Conservation (phyloP, 305 asterid species). For the Ilex paraguariensis region DNA sequence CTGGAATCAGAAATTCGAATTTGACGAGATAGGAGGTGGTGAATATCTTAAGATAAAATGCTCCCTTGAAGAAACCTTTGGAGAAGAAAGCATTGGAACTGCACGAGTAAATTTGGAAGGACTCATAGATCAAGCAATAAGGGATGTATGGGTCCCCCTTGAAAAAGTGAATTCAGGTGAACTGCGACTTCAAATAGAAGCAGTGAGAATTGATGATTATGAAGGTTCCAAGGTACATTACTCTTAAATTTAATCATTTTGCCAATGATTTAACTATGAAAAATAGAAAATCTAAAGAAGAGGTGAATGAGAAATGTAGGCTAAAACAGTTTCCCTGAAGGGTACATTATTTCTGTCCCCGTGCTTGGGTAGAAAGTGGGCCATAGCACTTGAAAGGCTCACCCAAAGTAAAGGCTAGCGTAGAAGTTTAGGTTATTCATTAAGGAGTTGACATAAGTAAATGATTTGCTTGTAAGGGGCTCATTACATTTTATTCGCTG, state of each 20-base stretch:
- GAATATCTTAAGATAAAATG: constrained; percentile 84
- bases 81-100: constrained; percentile 88
- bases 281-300: too few species aligned
- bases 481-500: too few species aligned
- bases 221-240: constrained; percentile 58
- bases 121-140: constrained; percentile 65
- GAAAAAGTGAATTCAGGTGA: constrained; percentile 93
- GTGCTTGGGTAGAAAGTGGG: too few species aligned
- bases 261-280: not conserved
- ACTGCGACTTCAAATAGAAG: constrained; percentile 81
- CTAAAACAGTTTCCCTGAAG: too few species aligned
- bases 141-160: constrained; percentile 87
- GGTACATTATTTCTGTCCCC: too few species aligned
- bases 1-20: constrained; percentile 93
- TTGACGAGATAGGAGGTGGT: constrained; percentile 87
- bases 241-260: not conserved
- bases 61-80: constrained; percentile 68
- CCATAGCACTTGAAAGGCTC: too few species aligned
- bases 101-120: constrained; percentile 97
- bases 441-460: too few species aligned
- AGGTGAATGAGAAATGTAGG: too few species aligned
- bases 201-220: constrained; percentile 45
- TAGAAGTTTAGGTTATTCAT: too few species aligned
- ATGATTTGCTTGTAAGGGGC: too few species aligned
- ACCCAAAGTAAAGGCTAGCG: too few species aligned